phyloP scores from a whole-genome alignment of 129 eudicot genomes.

The Artemisia tridentata region DNA sequence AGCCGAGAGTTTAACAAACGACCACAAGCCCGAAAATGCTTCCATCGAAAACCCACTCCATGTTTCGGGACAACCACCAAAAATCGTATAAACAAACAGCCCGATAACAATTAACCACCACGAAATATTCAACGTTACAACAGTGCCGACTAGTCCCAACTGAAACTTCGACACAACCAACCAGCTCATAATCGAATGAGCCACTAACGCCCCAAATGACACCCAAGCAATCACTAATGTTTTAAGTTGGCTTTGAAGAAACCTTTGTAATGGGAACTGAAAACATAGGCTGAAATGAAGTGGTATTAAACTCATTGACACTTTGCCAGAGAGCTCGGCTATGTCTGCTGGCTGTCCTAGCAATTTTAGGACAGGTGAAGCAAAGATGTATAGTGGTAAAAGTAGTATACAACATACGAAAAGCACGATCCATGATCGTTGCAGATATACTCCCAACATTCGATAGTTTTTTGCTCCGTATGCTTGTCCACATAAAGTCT shows the following conservation, averaged over 20 bases:
- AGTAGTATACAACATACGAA: slow-evolving; percentile 45
- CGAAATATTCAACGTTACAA: slow-evolving; percentile 56
- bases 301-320: slow-evolving; percentile 52
- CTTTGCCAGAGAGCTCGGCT: slow-evolving; percentile 72
- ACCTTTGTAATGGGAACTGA: slow-evolving; percentile 71
- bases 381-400: slow-evolving; percentile 55
- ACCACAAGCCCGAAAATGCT: slow-evolving; percentile 74
- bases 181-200: slow-evolving; percentile 59
- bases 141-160: slow-evolving; percentile 55
- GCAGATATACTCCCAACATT: slow-evolving; percentile 83
- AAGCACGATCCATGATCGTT: slow-evolving; percentile 81
- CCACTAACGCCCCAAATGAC: slow-evolving; percentile 44
- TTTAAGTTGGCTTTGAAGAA: slow-evolving; percentile 82
- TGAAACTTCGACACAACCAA: slow-evolving; percentile 42
- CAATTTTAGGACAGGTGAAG: slow-evolving; percentile 62
- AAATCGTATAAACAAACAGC: slow-evolving; percentile 37
- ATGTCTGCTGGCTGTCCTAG: slow-evolving; percentile 71
- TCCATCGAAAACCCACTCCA: slow-evolving; percentile 77
- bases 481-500: slow-evolving; percentile 89
- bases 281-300: slow-evolving; percentile 76
- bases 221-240: slow-evolving; percentile 66
- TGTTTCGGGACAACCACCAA: slow-evolving; percentile 67
- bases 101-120: slow-evolving; percentile 68
- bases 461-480: slow-evolving; percentile 72
- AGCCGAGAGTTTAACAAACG: slow-evolving; percentile 74